These are phyloP conservation scores for Plasmodium yoelii DNA, from an alignment of 169 alveolate genomes.

Conservation along the genomic window DNA sequence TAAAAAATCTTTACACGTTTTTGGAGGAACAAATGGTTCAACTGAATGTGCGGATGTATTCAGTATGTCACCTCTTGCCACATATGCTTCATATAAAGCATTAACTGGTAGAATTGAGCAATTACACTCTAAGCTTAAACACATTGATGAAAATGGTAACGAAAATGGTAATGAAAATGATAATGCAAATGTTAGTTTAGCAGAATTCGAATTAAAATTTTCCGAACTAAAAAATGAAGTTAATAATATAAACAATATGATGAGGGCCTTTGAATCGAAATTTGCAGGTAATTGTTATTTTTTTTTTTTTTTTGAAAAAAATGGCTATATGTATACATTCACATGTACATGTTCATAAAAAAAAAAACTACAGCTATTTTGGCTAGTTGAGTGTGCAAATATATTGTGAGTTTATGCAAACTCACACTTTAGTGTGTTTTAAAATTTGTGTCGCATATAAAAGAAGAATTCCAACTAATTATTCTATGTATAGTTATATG, in stretches of 20 bases:
- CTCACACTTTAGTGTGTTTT: too few species aligned
- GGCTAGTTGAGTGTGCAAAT: too few species aligned
- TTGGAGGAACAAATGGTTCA: conserved; percentile 61
- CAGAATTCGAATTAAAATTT: conserved; percentile 50
- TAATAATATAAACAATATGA: conserved; percentile 42
- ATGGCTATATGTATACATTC: background rate
- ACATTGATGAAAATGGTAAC: conserved; percentile 13
- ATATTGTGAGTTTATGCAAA: too few species aligned
- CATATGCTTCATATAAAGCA: conserved; percentile 59
- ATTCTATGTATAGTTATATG: background rate
- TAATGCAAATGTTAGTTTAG: conserved; percentile 17
- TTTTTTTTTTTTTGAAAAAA: background rate
- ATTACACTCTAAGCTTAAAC: conserved; percentile 24
- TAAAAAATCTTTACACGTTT: conserved; percentile 69
- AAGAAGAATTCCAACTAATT: background rate
- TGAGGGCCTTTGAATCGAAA: conserved; percentile 66
- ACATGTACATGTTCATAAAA: background rate
- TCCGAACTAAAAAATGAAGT: conserved; percentile 54
- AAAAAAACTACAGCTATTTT: too few species aligned
- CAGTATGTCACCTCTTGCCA: conserved; percentile 71
- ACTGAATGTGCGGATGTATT: conserved; percentile 52
- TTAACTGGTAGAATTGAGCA: conserved; percentile 51
- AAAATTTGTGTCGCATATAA: background rate
- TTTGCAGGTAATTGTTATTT: conserved; percentile 25
- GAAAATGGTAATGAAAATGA: background rate